Conservation (phyloP, 306 rosid species). For the Senna tora region DNA sequence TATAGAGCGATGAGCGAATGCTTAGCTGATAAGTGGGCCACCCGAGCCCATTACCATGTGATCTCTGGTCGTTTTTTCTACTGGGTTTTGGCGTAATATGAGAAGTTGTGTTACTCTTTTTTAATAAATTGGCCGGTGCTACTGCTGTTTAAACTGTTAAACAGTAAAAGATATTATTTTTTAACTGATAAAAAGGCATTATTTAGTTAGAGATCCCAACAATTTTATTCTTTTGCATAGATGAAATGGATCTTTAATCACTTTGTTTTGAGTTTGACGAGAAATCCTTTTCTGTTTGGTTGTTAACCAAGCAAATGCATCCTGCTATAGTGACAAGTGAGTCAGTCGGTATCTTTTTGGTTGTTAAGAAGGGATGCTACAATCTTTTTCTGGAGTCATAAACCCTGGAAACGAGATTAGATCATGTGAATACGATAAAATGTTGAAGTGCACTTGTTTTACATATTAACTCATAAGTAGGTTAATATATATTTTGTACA, state of each 20-base stretch:
- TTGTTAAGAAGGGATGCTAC: neutral
- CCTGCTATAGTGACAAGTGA: neutral
- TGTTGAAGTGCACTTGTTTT: too few species aligned
- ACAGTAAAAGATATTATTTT: too few species aligned
- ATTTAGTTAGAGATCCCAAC: neutral
- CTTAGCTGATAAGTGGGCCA: constrained; percentile 31
- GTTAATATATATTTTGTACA: too few species aligned
- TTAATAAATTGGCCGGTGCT: neutral
- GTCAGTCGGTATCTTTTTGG: neutral
- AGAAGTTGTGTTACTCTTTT: neutral
- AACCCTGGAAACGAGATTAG: too few species aligned
- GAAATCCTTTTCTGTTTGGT: neutral
- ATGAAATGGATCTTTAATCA: neutral
- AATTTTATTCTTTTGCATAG: neutral
- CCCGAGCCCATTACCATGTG: constrained; percentile 7
- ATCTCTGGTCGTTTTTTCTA: neutral
- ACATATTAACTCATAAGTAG: too few species aligned
- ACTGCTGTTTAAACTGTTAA: too few species aligned
- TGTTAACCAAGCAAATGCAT: neutral
- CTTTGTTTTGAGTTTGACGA: neutral
- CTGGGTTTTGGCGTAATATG: neutral
- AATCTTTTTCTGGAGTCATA: neutral
- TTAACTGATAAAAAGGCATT: too few species aligned
- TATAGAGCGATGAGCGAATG: too few species aligned
- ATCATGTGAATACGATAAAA: too few species aligned